Evolutionary conservation across 768 basidiomycete species (phyloP).

Genomic region (Albatrellus ellisii): DNA sequence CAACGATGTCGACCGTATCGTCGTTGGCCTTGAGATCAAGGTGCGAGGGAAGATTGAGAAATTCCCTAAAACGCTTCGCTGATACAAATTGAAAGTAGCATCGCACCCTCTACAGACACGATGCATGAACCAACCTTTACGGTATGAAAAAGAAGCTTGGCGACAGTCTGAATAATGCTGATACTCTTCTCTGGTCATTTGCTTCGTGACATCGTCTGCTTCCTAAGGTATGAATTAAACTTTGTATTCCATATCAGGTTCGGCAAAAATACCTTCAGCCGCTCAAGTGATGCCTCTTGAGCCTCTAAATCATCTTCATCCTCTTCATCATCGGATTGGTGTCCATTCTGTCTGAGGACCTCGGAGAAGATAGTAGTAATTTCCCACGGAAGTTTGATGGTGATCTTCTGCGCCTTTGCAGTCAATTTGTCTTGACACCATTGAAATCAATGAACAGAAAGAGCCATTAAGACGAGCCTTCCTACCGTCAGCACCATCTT

Average conservation of each 20-base stretch:
- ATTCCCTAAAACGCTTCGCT: slow-evolving; percentile 94
- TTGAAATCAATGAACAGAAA: slow-evolving; percentile 1
- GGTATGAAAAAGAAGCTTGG: slow-evolving; percentile 93
- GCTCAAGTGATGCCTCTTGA: slow-evolving; percentile 84
- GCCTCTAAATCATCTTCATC: slow-evolving; percentile 96
- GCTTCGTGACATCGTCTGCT: slow-evolving; percentile 87
- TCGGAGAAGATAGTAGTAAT: slow-evolving; percentile 86
- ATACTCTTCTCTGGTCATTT: slow-evolving; percentile 96
- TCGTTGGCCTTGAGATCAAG: slow-evolving; percentile 86
- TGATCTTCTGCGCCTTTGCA: slow-evolving; percentile 82
- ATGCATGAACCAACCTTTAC: slow-evolving; percentile 56
- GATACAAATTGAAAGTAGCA: not conserved
- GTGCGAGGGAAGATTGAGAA: slow-evolving; percentile 76
- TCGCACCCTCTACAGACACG: not conserved
- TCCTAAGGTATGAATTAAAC: slow-evolving; percentile 34
- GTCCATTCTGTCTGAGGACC: slow-evolving; percentile 32
- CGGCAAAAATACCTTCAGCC: slow-evolving; percentile 44
- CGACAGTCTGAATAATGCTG: slow-evolving; percentile 95
- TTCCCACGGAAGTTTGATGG: slow-evolving; percentile 95
- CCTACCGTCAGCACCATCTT: slow-evolving; percentile 73
- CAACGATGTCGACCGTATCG: slow-evolving; percentile 92
- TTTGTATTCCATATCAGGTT: not conserved
- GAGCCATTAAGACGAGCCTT: not conserved
- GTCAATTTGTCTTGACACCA: slow-evolving; percentile 51
- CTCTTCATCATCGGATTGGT: slow-evolving; percentile 84